phyloP scores from a whole-genome alignment of 345 rosid species.

The Eucalyptus regnans region DNA sequence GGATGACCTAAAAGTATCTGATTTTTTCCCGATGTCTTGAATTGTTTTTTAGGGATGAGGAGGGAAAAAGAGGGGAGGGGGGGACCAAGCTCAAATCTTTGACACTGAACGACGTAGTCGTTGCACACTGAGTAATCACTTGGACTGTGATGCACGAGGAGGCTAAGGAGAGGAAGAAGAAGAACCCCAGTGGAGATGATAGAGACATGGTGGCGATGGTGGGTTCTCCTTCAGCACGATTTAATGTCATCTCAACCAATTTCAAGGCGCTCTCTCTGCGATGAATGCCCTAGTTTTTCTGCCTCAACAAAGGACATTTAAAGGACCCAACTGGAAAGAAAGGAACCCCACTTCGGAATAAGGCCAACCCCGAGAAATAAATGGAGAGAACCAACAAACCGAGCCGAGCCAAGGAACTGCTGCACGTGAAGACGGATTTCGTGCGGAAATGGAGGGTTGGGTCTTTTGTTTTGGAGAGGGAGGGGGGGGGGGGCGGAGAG shows the following conservation, averaged over 20 bases:
- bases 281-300: constrained; percentile 1
- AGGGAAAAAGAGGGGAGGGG: not conserved
- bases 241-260: not conserved
- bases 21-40: not conserved
- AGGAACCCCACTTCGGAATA: not conserved
- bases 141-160: not conserved
- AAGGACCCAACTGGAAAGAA: not conserved
- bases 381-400: not conserved
- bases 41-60: not conserved
- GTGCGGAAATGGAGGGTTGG: not conserved
- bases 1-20: not conserved
- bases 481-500: no score
- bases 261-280: not conserved
- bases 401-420: not conserved
- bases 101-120: constrained; percentile 19
- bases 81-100: not conserved
- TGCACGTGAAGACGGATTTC: not conserved
- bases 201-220: not conserved
- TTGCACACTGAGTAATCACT: constrained; percentile 24
- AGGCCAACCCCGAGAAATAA: not conserved
- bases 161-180: not conserved
- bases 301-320: constrained; percentile 2
- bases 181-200: not conserved
- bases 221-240: not conserved
- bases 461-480: not conserved